phyloP scores from a whole-genome alignment of 2,329 filamentous ascomycete species.

The Cryphonectria radicalis region DNA sequence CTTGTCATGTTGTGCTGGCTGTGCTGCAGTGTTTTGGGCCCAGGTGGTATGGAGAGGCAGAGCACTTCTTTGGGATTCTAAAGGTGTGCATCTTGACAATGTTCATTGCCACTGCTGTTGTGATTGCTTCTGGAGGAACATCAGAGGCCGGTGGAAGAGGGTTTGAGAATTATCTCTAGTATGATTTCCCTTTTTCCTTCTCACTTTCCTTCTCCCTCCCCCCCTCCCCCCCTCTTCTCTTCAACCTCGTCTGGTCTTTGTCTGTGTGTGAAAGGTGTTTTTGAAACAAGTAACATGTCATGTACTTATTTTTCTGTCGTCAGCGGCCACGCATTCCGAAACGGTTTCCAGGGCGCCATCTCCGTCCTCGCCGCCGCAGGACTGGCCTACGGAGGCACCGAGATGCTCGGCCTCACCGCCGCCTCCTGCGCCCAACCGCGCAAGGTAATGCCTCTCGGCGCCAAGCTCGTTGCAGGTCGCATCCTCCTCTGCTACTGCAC shows the following conservation, averaged over 20 bases:
- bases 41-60: conserved; percentile 50
- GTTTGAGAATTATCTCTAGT: conserved; percentile 26
- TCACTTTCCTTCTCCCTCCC: neutral
- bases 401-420: conserved; percentile 50
- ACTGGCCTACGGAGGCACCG: conserved; percentile 50
- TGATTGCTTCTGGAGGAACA: conserved; percentile 50
- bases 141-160: conserved; percentile 18
- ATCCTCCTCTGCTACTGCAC: conserved; percentile 46
- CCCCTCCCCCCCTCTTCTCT: too few relatives aligned
- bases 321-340: conserved; percentile 40
- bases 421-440: conserved; percentile 46
- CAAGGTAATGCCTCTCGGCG: conserved; percentile 43
- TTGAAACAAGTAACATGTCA: neutral
- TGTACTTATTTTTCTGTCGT: fast-evolving
- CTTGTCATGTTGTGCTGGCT: conserved; percentile 44
- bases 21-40: conserved; percentile 49
- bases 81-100: conserved; percentile 57
- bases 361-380: conserved; percentile 50
- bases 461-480: conserved; percentile 46
- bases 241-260: too few relatives aligned
- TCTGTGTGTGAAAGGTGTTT: neutral
- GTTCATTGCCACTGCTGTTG: conserved; percentile 61
- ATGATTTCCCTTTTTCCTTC: neutral
- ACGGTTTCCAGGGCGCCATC: conserved; percentile 47
- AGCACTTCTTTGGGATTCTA: conserved; percentile 56